These are phyloP conservation scores for Henckelia pumila DNA, from an alignment of 257 asterid species.

Conservation along the genomic window DNA sequence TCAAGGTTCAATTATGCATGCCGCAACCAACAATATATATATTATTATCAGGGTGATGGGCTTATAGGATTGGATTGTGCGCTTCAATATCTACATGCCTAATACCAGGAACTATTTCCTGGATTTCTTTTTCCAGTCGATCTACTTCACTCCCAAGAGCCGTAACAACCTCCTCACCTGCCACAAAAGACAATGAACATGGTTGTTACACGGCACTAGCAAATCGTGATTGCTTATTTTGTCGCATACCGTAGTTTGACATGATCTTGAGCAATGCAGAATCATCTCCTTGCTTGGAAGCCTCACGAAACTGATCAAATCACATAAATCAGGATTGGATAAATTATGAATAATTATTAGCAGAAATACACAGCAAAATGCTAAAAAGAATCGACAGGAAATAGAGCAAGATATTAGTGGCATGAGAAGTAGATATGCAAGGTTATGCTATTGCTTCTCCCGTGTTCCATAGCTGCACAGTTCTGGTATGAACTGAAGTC, in stretches of 20 bases:
- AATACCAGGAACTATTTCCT: conserved; percentile 87
- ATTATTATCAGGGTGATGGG: conserved; percentile 33
- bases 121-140: conserved; percentile 91
- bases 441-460: not conserved
- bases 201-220: not conserved
- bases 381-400: not conserved
- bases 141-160: conserved; percentile 98
- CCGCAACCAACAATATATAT: not conserved
- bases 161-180: conserved; percentile 97
- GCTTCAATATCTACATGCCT: conserved; percentile 95
- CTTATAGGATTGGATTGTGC: conserved; percentile 86
- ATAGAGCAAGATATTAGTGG: not conserved
- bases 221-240: conserved; percentile 3
- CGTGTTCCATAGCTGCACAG: not conserved
- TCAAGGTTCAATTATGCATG: not conserved
- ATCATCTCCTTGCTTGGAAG: conserved; percentile 60
- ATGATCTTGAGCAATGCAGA: conserved; percentile 60
- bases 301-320: conserved; percentile 70
- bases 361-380: not conserved
- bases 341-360: not conserved
- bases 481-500: not conserved
- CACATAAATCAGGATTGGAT: conserved; percentile 11
- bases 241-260: conserved; percentile 76
- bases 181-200: conserved; percentile 6
- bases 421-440: not conserved